phyloP scores from a whole-genome alignment of 768 basidiomycete genomes.

The Hysterangium stoloniferum region DNA sequence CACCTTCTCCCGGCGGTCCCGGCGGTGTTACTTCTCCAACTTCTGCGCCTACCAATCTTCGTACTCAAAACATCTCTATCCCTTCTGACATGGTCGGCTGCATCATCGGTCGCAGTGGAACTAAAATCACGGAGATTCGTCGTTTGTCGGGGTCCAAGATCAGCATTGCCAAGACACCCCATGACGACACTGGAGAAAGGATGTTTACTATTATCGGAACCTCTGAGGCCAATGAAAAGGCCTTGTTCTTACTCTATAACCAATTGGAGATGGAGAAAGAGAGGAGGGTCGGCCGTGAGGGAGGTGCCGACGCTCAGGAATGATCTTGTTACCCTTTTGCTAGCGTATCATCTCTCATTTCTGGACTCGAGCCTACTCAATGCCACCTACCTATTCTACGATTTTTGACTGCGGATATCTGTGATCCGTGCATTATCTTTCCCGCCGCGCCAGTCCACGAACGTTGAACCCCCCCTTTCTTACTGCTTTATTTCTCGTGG shows the following conservation, averaged over 20 bases:
- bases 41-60: conserved; percentile 58
- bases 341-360: conserved; percentile 8
- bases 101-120: conserved; percentile 92
- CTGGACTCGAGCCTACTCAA: too few relatives aligned
- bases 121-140: conserved; percentile 99
- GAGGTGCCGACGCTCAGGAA: conserved; percentile 6
- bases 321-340: conserved; percentile 9
- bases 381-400: too few relatives aligned
- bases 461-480: background rate
- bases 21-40: conserved; percentile 18
- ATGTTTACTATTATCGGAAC: conserved; percentile 99
- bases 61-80: conserved; percentile 98
- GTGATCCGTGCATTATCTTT: conserved; percentile 7
- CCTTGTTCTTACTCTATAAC: conserved; percentile 93
- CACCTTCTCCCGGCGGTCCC: conserved; percentile 16
- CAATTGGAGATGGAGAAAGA: conserved; percentile 96
- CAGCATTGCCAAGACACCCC: conserved; percentile 97
- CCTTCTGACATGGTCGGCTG: conserved; percentile 99
- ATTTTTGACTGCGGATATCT: too few relatives aligned
- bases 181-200: conserved; percentile 97
- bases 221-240: conserved; percentile 95
- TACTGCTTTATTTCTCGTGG: background rate
- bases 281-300: conserved; percentile 77
- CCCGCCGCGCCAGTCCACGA: background rate
- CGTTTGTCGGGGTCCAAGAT: conserved; percentile 97